Evolutionary conservation across 78 protist genomes (phyloP).

Genomic region (Dictyostelium discoideum): DNA sequence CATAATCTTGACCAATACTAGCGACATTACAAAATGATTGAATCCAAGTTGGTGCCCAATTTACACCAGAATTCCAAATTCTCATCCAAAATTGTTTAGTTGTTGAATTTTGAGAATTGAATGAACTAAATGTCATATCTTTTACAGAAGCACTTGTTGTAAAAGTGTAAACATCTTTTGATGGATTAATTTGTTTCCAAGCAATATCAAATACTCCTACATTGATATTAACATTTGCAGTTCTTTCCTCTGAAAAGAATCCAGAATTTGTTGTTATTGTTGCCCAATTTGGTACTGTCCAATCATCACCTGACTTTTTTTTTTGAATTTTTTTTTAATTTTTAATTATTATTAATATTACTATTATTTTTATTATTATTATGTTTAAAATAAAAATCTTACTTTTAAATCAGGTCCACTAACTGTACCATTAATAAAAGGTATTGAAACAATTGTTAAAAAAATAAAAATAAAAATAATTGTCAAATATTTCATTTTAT

Average conservation of each 20-base stretch:
- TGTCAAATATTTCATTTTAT: not conserved
- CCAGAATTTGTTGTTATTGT: slow-evolving; percentile 15
- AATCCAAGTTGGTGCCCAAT: slow-evolving; percentile 54
- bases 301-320: slow-evolving; percentile 37
- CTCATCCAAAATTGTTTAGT: slow-evolving; percentile 51
- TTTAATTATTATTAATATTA: too few relatives aligned
- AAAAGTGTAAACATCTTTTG: not conserved
- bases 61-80: slow-evolving; percentile 43
- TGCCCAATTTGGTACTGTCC: slow-evolving; percentile 34
- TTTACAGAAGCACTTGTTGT: not conserved
- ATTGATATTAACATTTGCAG: not conserved
- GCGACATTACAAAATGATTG: slow-evolving; percentile 17
- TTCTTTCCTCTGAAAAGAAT: slow-evolving; percentile 17
- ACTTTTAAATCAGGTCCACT: not conserved
- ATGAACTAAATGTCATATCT: slow-evolving; percentile 16
- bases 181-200: slow-evolving; percentile 41
- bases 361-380: too few relatives aligned
- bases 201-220: slow-evolving; percentile 52
- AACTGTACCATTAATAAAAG: not conserved
- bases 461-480: too few relatives aligned
- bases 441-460: not conserved
- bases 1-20: slow-evolving; percentile 43
- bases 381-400: not conserved
- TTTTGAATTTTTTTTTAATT: too few relatives aligned
- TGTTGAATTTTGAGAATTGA: slow-evolving; percentile 22